phyloP scores from a whole-genome alignment of 352 stramenopile species.

The Pythium dissimile region DNA sequence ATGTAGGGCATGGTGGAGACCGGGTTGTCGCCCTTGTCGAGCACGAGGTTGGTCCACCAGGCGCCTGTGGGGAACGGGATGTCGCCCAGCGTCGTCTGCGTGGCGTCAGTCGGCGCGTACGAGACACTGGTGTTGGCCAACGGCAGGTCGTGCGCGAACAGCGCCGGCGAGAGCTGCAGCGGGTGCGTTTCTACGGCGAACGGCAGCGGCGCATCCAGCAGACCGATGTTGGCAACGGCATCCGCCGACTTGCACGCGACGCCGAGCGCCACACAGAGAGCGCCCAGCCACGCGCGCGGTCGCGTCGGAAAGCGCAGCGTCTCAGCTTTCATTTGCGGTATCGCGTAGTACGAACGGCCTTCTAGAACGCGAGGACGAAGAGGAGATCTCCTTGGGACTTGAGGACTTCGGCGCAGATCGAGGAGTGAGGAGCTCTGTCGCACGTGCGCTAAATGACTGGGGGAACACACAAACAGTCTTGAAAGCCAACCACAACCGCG shows the following conservation, averaged over 20 bases:
- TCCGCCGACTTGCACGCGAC: not conserved
- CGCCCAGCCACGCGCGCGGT: constrained; percentile 8
- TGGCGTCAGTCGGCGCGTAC: constrained; percentile 12
- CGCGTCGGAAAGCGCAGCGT: not conserved
- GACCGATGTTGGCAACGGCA: constrained; percentile 17
- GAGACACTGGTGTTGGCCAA: constrained; percentile 11
- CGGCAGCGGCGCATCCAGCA: constrained; percentile 29
- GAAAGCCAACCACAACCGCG: not conserved
- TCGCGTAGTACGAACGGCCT: not conserved
- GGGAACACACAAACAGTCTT: no score
- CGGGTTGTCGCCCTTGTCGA: constrained; percentile 49
- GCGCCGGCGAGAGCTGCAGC: constrained; percentile 40
- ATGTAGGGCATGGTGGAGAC: constrained; percentile 73
- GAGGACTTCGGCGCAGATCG: not conserved
- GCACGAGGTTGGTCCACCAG: constrained; percentile 82
- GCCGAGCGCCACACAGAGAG: constrained; percentile 8
- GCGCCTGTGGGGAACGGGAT: constrained; percentile 74
- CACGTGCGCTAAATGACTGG: no score
- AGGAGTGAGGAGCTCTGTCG: not conserved
- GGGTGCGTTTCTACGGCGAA: constrained; percentile 50
- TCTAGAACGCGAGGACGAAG: not conserved
- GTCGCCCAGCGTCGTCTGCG: constrained; percentile 33
- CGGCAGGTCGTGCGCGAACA: constrained; percentile 53
- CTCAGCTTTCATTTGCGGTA: not conserved
- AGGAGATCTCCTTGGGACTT: not conserved